A percentile compares a stretch with the other conserved stretches of the same genome.
phyloP scores from a whole-genome alignment of 225 moss, liverwort and hornwort species.

The Neckera pumila region DNA sequence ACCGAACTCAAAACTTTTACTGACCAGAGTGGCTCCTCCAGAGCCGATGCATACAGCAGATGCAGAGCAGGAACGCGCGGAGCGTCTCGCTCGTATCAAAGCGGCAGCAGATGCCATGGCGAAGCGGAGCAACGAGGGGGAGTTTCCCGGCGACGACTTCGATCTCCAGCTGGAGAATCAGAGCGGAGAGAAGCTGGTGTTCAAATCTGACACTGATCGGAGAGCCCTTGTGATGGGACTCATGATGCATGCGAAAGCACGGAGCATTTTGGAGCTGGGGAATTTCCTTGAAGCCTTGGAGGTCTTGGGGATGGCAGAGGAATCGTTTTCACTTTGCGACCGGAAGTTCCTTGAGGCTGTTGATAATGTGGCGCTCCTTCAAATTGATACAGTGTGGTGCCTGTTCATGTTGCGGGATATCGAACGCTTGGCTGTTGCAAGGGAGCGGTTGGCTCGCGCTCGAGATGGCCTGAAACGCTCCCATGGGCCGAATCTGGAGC shows the following conservation, averaged over 20 bases:
- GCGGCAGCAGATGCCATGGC: slow-evolving; percentile 98
- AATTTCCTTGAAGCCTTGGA: slow-evolving; percentile 75
- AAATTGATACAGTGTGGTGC: slow-evolving; percentile 97
- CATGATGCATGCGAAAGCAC: slow-evolving; percentile 89
- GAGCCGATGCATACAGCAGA: slow-evolving; percentile 48
- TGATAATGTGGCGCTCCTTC: slow-evolving; percentile 91
- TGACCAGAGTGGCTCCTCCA: slow-evolving; percentile 58
- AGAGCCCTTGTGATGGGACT: slow-evolving; percentile 91
- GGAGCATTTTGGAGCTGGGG: slow-evolving; percentile 49
- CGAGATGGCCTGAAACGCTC: slow-evolving; percentile 82
- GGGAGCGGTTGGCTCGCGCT: slow-evolving; percentile 65
- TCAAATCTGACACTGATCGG: slow-evolving; percentile 80
- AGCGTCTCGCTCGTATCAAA: slow-evolving; percentile 76
- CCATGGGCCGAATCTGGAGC: slow-evolving; percentile 77
- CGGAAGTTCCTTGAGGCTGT: slow-evolving; percentile 67
- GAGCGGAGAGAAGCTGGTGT: slow-evolving; percentile 52
- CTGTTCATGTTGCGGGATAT: slow-evolving; percentile 90
- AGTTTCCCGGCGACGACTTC: slow-evolving; percentile 45
- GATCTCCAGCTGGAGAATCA: slow-evolving; percentile 84
- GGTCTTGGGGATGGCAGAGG: slow-evolving; percentile 84
- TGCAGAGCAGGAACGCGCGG: slow-evolving; percentile 67
- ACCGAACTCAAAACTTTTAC: slow-evolving; percentile 67
- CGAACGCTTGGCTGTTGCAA: slow-evolving; percentile 74
- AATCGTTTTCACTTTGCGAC: slow-evolving; percentile 77
- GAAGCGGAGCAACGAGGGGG: slow-evolving; percentile 69